Evolutionary conservation across 257 asterid species (phyloP).

Genomic region (Prunella vulgaris): DNA sequence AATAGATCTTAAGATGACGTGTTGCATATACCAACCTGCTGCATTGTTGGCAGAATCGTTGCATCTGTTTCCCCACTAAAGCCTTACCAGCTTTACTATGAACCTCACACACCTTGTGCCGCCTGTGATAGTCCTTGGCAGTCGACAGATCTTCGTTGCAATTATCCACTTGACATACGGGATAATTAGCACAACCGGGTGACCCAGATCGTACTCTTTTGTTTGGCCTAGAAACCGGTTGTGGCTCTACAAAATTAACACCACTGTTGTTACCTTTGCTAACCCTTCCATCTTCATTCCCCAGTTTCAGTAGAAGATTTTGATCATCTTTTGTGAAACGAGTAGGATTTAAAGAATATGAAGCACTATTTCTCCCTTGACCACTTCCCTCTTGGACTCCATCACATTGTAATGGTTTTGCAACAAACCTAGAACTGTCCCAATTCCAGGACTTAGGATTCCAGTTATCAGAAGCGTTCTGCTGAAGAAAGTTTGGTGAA

Average conservation of each 20-base stretch:
- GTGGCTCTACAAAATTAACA: slow-evolving; percentile 33
- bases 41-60: slow-evolving; percentile 56
- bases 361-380: slow-evolving; percentile 32
- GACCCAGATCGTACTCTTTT: slow-evolving; percentile 76
- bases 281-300: slow-evolving; percentile 27
- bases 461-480: slow-evolving; percentile 47
- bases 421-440: slow-evolving; percentile 71
- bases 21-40: slow-evolving; percentile 40
- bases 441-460: slow-evolving; percentile 67
- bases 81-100: slow-evolving; percentile 81
- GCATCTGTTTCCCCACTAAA: slow-evolving; percentile 59
- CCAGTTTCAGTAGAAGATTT: slow-evolving; percentile 45
- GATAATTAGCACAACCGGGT: slow-evolving; percentile 57
- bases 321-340: slow-evolving; percentile 24
- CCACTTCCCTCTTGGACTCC: slow-evolving; percentile 19
- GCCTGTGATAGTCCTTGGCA: slow-evolving; percentile 85
- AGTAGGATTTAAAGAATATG: slow-evolving; percentile 16
- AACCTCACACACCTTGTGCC: slow-evolving; percentile 89
- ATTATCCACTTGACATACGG: slow-evolving; percentile 78
- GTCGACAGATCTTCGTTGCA: slow-evolving; percentile 68
- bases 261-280: slow-evolving; percentile 18
- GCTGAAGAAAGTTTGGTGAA: slow-evolving; percentile 29
- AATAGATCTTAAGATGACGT: not conserved
- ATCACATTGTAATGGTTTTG: slow-evolving; percentile 46
- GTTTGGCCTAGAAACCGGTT: slow-evolving; percentile 45